Evolutionary conservation across 768 basidiomycete genomes (phyloP).

Genomic region (Lactarius trivialis): DNA sequence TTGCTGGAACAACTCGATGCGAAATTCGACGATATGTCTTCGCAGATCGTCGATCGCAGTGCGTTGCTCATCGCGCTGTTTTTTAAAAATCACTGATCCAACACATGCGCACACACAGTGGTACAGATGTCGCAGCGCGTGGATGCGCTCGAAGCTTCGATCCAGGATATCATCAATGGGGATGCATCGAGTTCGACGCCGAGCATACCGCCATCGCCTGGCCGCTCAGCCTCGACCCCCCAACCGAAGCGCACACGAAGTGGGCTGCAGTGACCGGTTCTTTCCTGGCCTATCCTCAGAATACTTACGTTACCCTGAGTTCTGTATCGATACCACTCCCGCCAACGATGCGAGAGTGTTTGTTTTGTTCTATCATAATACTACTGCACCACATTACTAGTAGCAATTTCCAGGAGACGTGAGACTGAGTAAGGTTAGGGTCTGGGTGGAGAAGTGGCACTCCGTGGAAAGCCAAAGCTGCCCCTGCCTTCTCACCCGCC

Average conservation of each 20-base stretch:
- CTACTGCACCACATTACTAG: neutral
- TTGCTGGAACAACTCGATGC: slow-evolving; percentile 82
- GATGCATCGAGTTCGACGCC: slow-evolving; percentile 38
- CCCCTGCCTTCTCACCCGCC: neutral
- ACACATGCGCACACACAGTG: slow-evolving; percentile 48
- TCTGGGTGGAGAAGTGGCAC: neutral
- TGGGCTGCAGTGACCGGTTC: slow-evolving; percentile 7
- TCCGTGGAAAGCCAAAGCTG: neutral
- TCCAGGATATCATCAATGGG: slow-evolving; percentile 86
- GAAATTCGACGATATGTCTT: slow-evolving; percentile 91
- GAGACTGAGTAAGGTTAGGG: neutral
- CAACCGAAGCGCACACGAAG: slow-evolving; percentile 7
- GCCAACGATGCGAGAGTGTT: neutral
- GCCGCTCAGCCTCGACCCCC: neutral
- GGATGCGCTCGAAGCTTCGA: slow-evolving; percentile 81
- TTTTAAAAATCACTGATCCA: slow-evolving; percentile 5
- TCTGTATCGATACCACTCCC: neutral
- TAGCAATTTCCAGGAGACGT: neutral
- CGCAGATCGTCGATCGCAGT: slow-evolving; percentile 82
- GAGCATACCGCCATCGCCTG: slow-evolving; percentile 56
- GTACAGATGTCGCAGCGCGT: slow-evolving; percentile 88
- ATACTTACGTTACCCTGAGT: neutral
- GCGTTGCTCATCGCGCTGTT: slow-evolving; percentile 29
- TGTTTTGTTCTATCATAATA: neutral
- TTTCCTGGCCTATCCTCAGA: neutral